phyloP scores from a whole-genome alignment of 352 stramenopile genomes.

The Phytophthora europaea region DNA sequence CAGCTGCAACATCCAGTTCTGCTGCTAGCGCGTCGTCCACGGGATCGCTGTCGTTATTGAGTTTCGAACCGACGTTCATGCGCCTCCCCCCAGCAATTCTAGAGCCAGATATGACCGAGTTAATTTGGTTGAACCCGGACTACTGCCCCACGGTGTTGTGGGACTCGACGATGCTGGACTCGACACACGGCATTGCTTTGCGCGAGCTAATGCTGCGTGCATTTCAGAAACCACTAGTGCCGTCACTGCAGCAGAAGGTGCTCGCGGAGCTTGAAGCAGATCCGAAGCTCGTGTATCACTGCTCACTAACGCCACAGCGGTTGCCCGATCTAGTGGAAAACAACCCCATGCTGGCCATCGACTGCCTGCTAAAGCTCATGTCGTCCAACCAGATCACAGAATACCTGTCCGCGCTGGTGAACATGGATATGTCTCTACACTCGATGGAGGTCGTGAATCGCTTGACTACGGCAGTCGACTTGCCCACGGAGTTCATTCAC shows the following conservation, averaged over 20 bases:
- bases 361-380: constrained; percentile 95
- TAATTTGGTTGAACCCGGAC: constrained; percentile 94
- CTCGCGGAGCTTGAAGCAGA: constrained; percentile 91
- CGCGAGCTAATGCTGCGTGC: constrained; percentile 92
- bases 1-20: constrained; percentile 29
- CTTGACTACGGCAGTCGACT: constrained; percentile 91
- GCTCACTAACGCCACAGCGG: constrained; percentile 93
- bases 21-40: constrained; percentile 38
- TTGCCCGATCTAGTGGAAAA: constrained; percentile 98
- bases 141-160: constrained; percentile 92
- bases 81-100: constrained; percentile 85
- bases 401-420: constrained; percentile 97
- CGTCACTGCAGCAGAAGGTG: constrained; percentile 91
- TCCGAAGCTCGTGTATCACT: constrained; percentile 93
- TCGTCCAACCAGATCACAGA: constrained; percentile 94
- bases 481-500: constrained; percentile 98
- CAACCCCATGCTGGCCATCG: constrained; percentile 98
- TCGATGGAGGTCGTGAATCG: constrained; percentile 98
- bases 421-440: constrained; percentile 99
- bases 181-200: constrained; percentile 86
- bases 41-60: constrained; percentile 80
- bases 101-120: constrained; percentile 88
- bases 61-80: constrained; percentile 93
- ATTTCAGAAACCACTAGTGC: constrained; percentile 90
- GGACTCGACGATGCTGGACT: constrained; percentile 92